These are phyloP conservation scores for Suhomyces sp. DNA, from an alignment of 805 yeast genomes.

Conservation along the genomic window DNA sequence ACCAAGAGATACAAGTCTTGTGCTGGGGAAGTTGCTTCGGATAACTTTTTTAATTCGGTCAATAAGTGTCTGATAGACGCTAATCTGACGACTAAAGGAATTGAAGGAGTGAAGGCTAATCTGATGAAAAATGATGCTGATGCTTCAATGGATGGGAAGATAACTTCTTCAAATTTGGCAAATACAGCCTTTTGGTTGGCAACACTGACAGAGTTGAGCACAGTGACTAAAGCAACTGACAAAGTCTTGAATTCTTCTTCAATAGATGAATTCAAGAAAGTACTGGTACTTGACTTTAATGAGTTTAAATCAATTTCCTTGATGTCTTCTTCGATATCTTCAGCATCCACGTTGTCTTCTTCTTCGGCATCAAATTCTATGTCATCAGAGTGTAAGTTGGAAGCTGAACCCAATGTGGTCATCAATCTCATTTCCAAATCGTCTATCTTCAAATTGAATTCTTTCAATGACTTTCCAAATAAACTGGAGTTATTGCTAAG, in stretches of 20 bases:
- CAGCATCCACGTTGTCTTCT: slow-evolving; percentile 17
- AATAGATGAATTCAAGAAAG: slow-evolving; percentile 36
- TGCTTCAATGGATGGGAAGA: slow-evolving; percentile 41
- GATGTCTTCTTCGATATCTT: slow-evolving; percentile 17
- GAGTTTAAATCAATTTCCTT: slow-evolving; percentile 17
- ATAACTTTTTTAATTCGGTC: slow-evolving; percentile 29
- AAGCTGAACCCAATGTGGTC: slow-evolving; percentile 48
- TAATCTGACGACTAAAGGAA: slow-evolving; percentile 58
- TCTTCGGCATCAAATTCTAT: slow-evolving; percentile 28
- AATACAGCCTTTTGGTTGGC: slow-evolving; percentile 14
- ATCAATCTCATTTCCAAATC: slow-evolving; percentile 60
- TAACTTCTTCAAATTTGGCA: slow-evolving; percentile 15
- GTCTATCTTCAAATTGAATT: slow-evolving; percentile 19
- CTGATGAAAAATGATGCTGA: slow-evolving; percentile 60
- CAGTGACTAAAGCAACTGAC: slow-evolving; percentile 38
- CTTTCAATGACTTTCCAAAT: slow-evolving; percentile 21
- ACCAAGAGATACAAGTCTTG: slow-evolving; percentile 50
- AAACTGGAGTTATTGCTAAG: slow-evolving; percentile 19
- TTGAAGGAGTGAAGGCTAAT: slow-evolving; percentile 52
- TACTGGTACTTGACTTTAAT: slow-evolving; percentile 16
- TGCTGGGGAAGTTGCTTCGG: slow-evolving; percentile 23
- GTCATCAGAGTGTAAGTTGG: slow-evolving; percentile 24
- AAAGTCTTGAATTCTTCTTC: slow-evolving; percentile 44
- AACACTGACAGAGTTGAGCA: slow-evolving; percentile 1
- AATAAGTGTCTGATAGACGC: slow-evolving; percentile 46